Evolutionary conservation across 2,329 filamentous ascomycete species (phyloP).

Genomic region (Alternaria gaisen): DNA sequence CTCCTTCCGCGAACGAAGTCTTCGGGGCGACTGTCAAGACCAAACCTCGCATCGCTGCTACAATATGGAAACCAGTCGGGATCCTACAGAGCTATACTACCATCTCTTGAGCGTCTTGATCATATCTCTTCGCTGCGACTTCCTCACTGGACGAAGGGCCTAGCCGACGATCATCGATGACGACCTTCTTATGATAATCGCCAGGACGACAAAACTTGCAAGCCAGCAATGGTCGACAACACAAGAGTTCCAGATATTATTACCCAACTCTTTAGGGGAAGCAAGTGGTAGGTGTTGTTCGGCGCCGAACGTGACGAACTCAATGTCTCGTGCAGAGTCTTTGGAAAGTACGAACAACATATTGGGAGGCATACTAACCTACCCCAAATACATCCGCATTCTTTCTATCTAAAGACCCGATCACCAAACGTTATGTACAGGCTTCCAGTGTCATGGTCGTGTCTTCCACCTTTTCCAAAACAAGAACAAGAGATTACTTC

Average conservation of each 20-base stretch:
- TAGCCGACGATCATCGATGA: conserved; percentile 47
- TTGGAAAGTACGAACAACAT: too few species aligned
- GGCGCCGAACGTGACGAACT: too few species aligned
- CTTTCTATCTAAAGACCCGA: background rate
- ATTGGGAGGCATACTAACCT: too few species aligned
- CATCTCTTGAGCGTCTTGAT: conserved; percentile 54
- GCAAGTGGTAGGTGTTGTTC: too few species aligned
- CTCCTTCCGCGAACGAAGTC: background rate
- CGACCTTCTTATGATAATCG: conserved; percentile 55
- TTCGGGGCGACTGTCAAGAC: background rate
- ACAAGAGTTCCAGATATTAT: conserved; percentile 45
- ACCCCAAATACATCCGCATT: background rate
- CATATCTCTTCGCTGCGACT: conserved; percentile 43
- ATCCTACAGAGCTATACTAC: conserved; percentile 54
- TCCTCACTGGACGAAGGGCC: conserved; percentile 46
- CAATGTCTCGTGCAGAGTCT: too few species aligned
- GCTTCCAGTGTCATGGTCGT: background rate
- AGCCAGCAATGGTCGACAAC: conserved; percentile 52
- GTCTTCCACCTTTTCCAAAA: background rate
- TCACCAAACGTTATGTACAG: too few species aligned
- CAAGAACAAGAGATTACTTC: conserved; percentile 9
- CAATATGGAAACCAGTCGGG: conserved; percentile 54
- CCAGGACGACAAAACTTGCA: conserved; percentile 53
- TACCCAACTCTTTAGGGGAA: background rate
- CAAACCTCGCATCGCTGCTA: conserved; percentile 15